These are phyloP conservation scores for Clarireedia sp. DNA, from an alignment of 2,329 filamentous ascomycete genomes.

Conservation along the genomic window DNA sequence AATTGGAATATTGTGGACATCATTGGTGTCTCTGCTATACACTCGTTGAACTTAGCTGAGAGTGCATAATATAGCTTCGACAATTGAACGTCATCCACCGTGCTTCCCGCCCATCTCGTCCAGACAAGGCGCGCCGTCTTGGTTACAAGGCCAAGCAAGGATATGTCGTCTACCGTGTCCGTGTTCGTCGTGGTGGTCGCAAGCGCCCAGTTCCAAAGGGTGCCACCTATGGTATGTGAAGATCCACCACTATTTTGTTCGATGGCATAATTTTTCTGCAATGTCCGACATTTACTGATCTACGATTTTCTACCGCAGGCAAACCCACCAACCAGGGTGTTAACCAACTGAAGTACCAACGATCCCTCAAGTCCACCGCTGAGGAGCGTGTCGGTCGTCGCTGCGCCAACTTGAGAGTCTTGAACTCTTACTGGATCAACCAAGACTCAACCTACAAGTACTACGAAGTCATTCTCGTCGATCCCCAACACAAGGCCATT, in stretches of 20 bases:
- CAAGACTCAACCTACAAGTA: constrained; percentile 99
- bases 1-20: constrained; percentile 28
- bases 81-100: constrained; percentile 99
- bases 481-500: constrained; percentile 99
- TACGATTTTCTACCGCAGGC: constrained; percentile 48
- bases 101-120: constrained; percentile 93
- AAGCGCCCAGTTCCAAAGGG: constrained; percentile 95
- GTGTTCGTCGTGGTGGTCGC: constrained; percentile 96
- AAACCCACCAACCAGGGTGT: constrained; percentile 99
- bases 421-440: constrained; percentile 99
- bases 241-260: not conserved
- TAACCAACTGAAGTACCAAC: constrained; percentile 99
- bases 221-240: constrained; percentile 86
- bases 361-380: constrained; percentile 92
- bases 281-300: constrained; percentile 1
- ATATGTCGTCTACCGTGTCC: constrained; percentile 99
- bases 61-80: constrained; percentile 99
- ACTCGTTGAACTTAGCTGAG: constrained; percentile 99
- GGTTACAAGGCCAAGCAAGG: constrained; percentile 99
- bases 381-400: constrained; percentile 99
- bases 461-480: constrained; percentile 99
- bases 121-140: constrained; percentile 99
- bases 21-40: constrained; percentile 63
- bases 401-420: constrained; percentile 97
- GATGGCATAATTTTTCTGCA: not conserved